Evolutionary conservation across 441 rosid species (phyloP).

Genomic region (Erodium trifolium): DNA sequence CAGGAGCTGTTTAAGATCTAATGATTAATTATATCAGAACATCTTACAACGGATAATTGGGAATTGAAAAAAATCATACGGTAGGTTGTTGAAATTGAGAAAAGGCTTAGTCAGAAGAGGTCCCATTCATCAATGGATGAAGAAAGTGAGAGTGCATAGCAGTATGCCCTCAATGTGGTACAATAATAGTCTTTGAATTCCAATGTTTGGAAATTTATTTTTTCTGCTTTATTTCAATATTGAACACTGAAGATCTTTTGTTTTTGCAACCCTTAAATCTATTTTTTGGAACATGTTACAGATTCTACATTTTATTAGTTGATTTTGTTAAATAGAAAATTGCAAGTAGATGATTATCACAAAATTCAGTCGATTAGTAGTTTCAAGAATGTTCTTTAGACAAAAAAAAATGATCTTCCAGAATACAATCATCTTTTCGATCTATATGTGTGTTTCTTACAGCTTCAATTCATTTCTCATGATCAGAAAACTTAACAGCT

Average conservation of each 20-base stretch:
- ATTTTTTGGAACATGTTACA: too few relatives aligned
- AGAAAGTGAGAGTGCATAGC: slow-evolving; percentile 36
- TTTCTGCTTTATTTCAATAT: too few relatives aligned
- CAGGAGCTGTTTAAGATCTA: too few relatives aligned
- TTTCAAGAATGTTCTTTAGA: too few relatives aligned
- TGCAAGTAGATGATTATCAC: too few relatives aligned
- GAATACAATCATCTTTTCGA: neutral
- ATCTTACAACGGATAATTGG: too few relatives aligned
- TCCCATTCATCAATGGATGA: slow-evolving; percentile 25
- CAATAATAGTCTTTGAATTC: slow-evolving; percentile 14
- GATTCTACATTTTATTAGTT: too few relatives aligned
- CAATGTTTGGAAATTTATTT: neutral
- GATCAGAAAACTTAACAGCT: neutral
- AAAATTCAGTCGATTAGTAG: too few relatives aligned
- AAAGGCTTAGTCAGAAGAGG: slow-evolving; percentile 39
- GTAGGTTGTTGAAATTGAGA: slow-evolving; percentile 45
- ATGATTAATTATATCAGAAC: too few relatives aligned
- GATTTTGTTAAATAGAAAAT: too few relatives aligned
- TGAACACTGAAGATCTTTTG: neutral
- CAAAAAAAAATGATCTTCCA: too few relatives aligned
- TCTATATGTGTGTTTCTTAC: neutral
- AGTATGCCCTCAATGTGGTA: slow-evolving; percentile 89
- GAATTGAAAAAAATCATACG: too few relatives aligned
- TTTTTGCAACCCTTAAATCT: neutral
- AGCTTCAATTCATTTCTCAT: neutral